These are phyloP conservation scores for Quercus lobata DNA, from an alignment of 331 rosid species.

Conservation along the genomic window DNA sequence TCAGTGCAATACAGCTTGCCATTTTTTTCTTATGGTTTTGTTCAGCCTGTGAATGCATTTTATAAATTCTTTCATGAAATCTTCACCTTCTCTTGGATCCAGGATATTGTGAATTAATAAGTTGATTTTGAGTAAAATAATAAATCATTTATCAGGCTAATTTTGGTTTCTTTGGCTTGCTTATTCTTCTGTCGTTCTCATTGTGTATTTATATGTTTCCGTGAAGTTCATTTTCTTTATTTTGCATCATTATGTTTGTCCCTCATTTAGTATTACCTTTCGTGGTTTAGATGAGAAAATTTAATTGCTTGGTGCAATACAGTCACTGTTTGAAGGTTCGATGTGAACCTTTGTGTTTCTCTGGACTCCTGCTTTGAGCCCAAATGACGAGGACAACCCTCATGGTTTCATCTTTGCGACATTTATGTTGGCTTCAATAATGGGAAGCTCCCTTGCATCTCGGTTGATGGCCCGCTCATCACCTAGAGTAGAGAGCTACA, in stretches of 20 bases:
- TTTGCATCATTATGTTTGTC: not conserved
- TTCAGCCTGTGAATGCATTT: constrained; percentile 1
- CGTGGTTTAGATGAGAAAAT: constrained; percentile 73
- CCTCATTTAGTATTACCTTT: constrained; percentile 19
- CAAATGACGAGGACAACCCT: constrained; percentile 86
- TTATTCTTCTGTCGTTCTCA: not conserved
- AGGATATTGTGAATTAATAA: constrained; percentile 3
- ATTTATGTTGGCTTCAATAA: constrained; percentile 94
- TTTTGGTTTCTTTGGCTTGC: not conserved
- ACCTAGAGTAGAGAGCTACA: constrained; percentile 75
- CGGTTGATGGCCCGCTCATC: constrained; percentile 63
- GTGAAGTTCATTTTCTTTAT: constrained; percentile 1
- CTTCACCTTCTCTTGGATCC: not conserved
- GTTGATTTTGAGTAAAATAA: not conserved
- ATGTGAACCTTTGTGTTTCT: constrained; percentile 93
- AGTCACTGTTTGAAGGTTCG: constrained; percentile 94
- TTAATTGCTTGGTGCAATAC: constrained; percentile 86
- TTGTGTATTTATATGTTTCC: constrained; percentile 10
- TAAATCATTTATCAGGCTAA: not conserved
- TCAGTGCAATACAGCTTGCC: constrained; percentile 69
- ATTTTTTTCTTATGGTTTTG: not conserved
- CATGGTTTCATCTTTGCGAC: constrained; percentile 95
- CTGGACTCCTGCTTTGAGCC: constrained; percentile 97
- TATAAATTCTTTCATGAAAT: not conserved
- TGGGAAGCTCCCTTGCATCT: constrained; percentile 94